These are phyloP conservation scores for Rhodotorula paludigena DNA, from an alignment of 768 basidiomycete species.

Conservation along the genomic window DNA sequence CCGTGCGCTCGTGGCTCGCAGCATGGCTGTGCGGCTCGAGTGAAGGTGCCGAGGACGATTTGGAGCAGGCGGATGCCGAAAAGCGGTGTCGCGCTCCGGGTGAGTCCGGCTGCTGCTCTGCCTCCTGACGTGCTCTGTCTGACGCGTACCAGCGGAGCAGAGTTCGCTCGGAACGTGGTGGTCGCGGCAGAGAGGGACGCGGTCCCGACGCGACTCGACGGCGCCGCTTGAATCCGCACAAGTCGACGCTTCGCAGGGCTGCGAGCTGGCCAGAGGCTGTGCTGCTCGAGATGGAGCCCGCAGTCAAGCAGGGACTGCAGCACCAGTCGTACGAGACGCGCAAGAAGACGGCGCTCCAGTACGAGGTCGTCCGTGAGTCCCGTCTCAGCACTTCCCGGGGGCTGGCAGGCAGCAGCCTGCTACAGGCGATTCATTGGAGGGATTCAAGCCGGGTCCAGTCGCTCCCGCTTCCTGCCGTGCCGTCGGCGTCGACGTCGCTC, in stretches of 20 bases:
- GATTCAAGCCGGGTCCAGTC: no score
- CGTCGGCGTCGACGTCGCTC: not conserved
- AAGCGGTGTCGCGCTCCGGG: not conserved
- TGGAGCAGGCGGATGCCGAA: not conserved
- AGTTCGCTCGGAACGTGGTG: no score
- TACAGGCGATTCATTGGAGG: no score
- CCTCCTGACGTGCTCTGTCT: no score
- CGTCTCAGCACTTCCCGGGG: not conserved
- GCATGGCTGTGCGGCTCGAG: not conserved
- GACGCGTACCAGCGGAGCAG: no score
- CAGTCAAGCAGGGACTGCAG: conserved; percentile 2
- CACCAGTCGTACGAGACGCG: conserved; percentile 11
- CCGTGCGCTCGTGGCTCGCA: not conserved
- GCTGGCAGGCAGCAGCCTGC: no score
- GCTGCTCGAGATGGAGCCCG: conserved; percentile 8
- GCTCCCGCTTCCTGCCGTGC: not conserved
- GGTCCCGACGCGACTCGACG: no score
- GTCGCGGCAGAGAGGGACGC: no score
- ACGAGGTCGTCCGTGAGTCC: conserved; percentile 16
- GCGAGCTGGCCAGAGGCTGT: not conserved
- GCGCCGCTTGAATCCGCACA: no score
- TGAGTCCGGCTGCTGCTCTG: no score
- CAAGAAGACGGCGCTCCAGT: conserved; percentile 12
- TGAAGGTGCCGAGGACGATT: not conserved
- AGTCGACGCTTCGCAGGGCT: not conserved